phyloP scores from a whole-genome alignment of 352 stramenopile species.

The Elongisporangium anandrum region DNA sequence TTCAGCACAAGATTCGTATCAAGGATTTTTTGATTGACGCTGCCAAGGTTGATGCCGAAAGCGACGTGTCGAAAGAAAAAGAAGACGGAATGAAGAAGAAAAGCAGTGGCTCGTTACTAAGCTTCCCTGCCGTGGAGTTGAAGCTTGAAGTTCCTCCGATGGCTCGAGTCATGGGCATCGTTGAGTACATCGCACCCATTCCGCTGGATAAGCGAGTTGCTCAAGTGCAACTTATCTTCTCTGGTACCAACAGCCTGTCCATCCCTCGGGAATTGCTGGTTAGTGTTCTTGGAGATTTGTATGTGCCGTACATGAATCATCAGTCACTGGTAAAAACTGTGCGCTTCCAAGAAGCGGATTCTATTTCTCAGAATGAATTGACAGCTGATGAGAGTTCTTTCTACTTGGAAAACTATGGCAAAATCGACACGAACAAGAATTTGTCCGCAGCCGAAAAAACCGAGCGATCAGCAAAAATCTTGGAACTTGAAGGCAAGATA shows the following conservation, averaged over 20 bases:
- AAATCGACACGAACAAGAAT: conserved; percentile 37
- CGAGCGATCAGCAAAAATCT: conserved; percentile 26
- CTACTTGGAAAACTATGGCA: conserved; percentile 44
- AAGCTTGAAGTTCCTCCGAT: conserved; percentile 54
- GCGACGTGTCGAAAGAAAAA: conserved; percentile 12
- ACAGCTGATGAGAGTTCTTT: conserved; percentile 41
- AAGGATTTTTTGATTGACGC: conserved; percentile 45
- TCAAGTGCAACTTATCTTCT: conserved; percentile 34
- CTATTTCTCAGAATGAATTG: conserved; percentile 28
- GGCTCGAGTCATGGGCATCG: conserved; percentile 43
- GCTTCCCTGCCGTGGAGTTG: conserved; percentile 32
- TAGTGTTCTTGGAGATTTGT: conserved; percentile 43
- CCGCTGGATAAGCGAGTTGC: conserved; percentile 34
- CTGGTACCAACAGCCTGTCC: conserved; percentile 32
- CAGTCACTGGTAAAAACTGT: conserved; percentile 46
- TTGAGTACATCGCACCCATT: conserved; percentile 51
- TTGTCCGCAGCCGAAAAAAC: conserved; percentile 42
- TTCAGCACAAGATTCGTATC: conserved; percentile 42
- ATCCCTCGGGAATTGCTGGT: conserved; percentile 39
- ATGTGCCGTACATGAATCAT: conserved; percentile 52
- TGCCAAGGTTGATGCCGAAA: conserved; percentile 15
- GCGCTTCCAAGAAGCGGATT: conserved; percentile 38
- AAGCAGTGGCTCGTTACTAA: conserved; percentile 24
- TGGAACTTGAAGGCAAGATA: conserved; percentile 32
- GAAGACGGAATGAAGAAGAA: conserved; percentile 25